Percentiles rank a stretch among this genome's conserved stretches.
Conservation (phyloP, 2,329 filamentous ascomycete species). For the Diaporthe longicolla region DNA sequence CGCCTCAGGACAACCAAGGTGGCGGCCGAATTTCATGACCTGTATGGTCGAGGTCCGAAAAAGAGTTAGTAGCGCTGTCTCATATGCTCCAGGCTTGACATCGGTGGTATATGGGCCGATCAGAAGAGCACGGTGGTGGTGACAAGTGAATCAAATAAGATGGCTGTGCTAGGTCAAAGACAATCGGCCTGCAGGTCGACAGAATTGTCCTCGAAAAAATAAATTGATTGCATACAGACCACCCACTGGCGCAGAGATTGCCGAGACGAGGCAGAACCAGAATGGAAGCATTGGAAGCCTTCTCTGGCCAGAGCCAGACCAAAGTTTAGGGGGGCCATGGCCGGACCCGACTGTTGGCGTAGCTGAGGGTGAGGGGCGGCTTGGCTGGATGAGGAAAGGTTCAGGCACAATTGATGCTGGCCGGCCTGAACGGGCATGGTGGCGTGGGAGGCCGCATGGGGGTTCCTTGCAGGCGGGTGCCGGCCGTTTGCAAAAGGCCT, state of each 20-base stretch:
- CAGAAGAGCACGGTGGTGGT: background rate
- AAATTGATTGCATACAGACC: background rate
- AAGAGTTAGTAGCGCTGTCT: constrained; percentile 2
- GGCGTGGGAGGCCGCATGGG: constrained; percentile 23
- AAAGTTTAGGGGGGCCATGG: background rate
- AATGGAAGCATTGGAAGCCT: constrained; percentile 28
- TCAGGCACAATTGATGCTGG: constrained; percentile 31
- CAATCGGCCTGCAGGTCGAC: background rate
- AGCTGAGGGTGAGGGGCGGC: constrained; percentile 23
- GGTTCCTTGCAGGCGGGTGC: constrained; percentile 12
- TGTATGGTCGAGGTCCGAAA: background rate
- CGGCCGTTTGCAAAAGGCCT: constrained; percentile 10
- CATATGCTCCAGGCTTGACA: background rate
- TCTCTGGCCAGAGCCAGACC: background rate
- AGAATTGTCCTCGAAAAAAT: background rate
- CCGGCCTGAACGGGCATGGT: constrained; percentile 4
- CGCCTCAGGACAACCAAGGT: background rate
- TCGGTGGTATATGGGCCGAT: constrained; percentile 3
- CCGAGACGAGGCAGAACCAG: constrained; percentile 15
- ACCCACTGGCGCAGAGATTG: background rate
- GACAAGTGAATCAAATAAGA: background rate
- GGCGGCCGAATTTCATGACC: background rate
- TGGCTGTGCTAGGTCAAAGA: constrained; percentile 13
- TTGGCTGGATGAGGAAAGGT: constrained; percentile 30
- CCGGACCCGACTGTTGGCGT: constrained; percentile 22